Percentiles rank a stretch among this genome's conserved stretches.
phyloP scores from a whole-genome alignment of 345 rosid genomes.

The Lepidium sativum region DNA sequence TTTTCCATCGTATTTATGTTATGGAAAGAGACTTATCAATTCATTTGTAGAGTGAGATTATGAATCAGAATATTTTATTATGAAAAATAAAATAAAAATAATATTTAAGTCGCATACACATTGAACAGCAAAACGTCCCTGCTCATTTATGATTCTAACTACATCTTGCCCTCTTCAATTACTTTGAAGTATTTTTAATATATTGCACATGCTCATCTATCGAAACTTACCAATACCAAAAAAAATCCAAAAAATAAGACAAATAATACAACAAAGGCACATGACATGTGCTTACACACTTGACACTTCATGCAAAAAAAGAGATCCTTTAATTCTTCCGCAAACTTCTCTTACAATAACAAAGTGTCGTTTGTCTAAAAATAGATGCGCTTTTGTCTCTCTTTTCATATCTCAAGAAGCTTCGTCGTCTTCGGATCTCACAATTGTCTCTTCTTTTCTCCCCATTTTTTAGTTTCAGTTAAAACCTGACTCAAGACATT shows the following conservation, averaged over 20 bases:
- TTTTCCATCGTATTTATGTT: too few relatives aligned
- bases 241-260: neutral
- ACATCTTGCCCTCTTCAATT: slow-evolving; percentile 3
- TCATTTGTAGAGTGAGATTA: too few relatives aligned
- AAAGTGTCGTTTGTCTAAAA: slow-evolving; percentile 19
- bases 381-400: slow-evolving; percentile 23
- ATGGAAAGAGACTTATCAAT: too few relatives aligned
- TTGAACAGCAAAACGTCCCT: slow-evolving; percentile 8
- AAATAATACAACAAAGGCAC: slow-evolving; percentile 3
- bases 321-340: slow-evolving; percentile 32
- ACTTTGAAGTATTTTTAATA: slow-evolving; percentile 1
- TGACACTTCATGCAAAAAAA: slow-evolving; percentile 15
- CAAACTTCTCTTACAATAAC: slow-evolving; percentile 27
- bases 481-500: slow-evolving; percentile 13
- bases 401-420: slow-evolving; percentile 8
- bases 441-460: neutral
- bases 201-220: slow-evolving; percentile 3
- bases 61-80: too few relatives aligned
- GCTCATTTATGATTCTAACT: slow-evolving; percentile 24
- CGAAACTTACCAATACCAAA: slow-evolving; percentile 16
- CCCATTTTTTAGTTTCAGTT: neutral
- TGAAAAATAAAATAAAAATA: too few relatives aligned
- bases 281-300: slow-evolving; percentile 26
- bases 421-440: slow-evolving; percentile 28
- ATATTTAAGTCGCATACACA: neutral